phyloP scores from a whole-genome alignment of 768 basidiomycete species.

The Russula griseocarnosa region DNA sequence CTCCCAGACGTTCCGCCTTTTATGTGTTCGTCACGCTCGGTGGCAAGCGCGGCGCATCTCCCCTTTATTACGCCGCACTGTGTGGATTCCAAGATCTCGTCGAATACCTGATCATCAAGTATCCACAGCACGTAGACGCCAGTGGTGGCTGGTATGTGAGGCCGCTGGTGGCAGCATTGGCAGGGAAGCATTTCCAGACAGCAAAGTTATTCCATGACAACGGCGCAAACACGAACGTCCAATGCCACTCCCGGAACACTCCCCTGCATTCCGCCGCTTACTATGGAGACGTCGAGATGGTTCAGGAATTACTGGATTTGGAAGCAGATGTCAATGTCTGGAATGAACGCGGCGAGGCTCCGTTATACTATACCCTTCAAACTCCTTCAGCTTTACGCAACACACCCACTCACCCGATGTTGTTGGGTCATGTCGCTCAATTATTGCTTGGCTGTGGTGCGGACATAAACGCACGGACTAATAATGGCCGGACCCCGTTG shows the following conservation, averaged over 20 bases:
- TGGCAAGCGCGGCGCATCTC: background rate
- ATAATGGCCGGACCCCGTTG: too few species aligned
- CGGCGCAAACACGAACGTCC: background rate
- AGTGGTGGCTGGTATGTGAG: background rate
- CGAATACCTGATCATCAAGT: background rate
- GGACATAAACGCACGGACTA: too few species aligned
- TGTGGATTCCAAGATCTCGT: background rate
- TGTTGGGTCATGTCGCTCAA: too few species aligned
- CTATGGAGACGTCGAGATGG: background rate
- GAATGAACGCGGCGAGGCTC: background rate
- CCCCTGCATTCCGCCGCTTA: background rate
- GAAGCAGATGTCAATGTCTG: background rate
- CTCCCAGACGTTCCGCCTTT: background rate
- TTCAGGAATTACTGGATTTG: background rate
- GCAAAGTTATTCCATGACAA: background rate
- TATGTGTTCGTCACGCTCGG: background rate
- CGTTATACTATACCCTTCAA: background rate
- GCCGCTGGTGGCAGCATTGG: background rate
- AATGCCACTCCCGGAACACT: background rate
- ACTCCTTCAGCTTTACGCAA: too few species aligned
- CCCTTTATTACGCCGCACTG: background rate
- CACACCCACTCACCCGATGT: accelerated
- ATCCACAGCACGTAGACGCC: background rate
- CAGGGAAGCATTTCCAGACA: background rate
- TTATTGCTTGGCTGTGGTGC: too few species aligned